Conservation (phyloP, 768 basidiomycete species). For the Solioccasus polychromus region DNA sequence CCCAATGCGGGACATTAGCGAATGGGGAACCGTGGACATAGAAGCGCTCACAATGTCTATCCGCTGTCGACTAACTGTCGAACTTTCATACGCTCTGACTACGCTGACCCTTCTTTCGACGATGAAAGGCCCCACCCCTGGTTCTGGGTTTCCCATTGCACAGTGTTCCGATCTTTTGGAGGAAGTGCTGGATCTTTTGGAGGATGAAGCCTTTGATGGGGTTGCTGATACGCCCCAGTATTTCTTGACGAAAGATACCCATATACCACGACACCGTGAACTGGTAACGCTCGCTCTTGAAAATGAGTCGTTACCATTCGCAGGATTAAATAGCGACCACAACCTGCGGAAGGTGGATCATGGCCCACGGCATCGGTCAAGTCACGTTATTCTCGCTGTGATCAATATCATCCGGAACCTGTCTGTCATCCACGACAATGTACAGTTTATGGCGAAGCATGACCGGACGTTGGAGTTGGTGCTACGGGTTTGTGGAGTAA, state of each 20-base stretch:
- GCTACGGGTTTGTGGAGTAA: constrained; percentile 65
- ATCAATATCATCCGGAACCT: constrained; percentile 86
- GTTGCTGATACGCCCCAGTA: constrained; percentile 34
- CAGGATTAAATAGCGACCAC: constrained; percentile 45
- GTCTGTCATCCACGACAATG: constrained; percentile 70
- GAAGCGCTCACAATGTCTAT: constrained; percentile 93
- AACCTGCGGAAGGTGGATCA: constrained; percentile 46
- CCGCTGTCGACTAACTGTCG: constrained; percentile 77
- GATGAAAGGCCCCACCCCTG: constrained; percentile 60
- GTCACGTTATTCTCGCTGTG: constrained; percentile 63
- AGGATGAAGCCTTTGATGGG: constrained; percentile 72
- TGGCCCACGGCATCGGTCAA: constrained; percentile 61
- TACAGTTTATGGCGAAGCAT: constrained; percentile 61
- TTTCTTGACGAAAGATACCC: constrained; percentile 28
- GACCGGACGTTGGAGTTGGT: constrained; percentile 62
- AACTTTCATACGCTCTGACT: constrained; percentile 88
- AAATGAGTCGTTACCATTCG: constrained; percentile 57
- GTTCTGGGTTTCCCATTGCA: constrained; percentile 66
- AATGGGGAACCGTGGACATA: constrained; percentile 88
- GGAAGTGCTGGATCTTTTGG: constrained; percentile 82
- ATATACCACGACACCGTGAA: constrained; percentile 62
- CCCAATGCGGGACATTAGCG: constrained; percentile 67
- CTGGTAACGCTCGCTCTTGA: constrained; percentile 59
- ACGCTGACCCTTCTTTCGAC: constrained; percentile 80
- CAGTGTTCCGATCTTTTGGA: constrained; percentile 80